Evolutionary conservation across 139 green algal genomes (phyloP).

Genomic region (Volvox africanus): DNA sequence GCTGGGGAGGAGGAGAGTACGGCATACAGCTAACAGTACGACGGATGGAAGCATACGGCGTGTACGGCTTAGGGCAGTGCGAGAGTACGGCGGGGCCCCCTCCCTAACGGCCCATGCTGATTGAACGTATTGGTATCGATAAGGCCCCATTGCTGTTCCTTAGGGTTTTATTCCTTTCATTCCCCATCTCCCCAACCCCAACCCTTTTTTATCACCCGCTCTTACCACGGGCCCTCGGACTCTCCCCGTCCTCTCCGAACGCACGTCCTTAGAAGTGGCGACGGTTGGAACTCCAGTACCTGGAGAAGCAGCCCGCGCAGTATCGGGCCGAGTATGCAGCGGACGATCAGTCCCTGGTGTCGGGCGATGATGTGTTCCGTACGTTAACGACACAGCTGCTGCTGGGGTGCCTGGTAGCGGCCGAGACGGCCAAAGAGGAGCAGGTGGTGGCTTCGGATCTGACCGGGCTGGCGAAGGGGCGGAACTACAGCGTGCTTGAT

Average conservation of each 20-base stretch:
- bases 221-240: not conserved
- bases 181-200: not conserved
- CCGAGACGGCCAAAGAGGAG: slow-evolving; percentile 26
- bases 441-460: not conserved
- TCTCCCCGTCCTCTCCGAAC: not conserved
- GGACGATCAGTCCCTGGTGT: slow-evolving; percentile 30
- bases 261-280: slow-evolving; percentile 22
- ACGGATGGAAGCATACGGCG: no score
- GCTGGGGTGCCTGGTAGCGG: slow-evolving; percentile 33
- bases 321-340: slow-evolving; percentile 30
- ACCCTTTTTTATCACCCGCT: not conserved
- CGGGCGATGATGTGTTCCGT: slow-evolving; percentile 21
- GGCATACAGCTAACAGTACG: no score
- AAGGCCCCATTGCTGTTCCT: no score
- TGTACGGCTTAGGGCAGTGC: no score
- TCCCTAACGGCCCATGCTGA: no score
- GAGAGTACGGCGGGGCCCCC: no score
- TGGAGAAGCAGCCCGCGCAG: slow-evolving; percentile 33
- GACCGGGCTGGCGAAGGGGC: not conserved
- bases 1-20: no score
- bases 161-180: not conserved
- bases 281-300: slow-evolving; percentile 30
- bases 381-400: slow-evolving; percentile 7
- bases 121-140: no score
- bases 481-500: slow-evolving; percentile 45